Evolutionary conservation across 306 rosid species (phyloP).

Genomic region (Amphicarpaea edgeworthii): DNA sequence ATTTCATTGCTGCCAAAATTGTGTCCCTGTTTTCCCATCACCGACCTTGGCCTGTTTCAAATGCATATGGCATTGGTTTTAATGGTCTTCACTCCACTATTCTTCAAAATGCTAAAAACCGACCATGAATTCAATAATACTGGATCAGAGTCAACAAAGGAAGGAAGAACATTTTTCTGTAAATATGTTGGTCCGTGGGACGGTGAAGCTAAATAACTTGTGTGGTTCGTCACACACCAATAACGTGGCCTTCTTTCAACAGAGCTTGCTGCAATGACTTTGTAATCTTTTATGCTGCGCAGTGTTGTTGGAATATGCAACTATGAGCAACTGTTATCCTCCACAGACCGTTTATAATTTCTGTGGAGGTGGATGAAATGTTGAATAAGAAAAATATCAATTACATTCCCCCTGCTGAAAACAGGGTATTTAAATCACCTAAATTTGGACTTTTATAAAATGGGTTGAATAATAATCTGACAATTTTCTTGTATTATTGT

Average conservation of each 20-base stretch:
- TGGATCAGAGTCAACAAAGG: conserved; percentile 2
- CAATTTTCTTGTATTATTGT: background rate
- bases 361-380: background rate
- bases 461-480: background rate
- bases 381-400: background rate
- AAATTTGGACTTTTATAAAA: background rate
- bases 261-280: background rate
- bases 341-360: background rate
- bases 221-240: conserved; percentile 7
- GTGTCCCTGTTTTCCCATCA: background rate
- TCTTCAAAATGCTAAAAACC: background rate
- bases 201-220: background rate
- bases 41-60: background rate
- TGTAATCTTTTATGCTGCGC: background rate
- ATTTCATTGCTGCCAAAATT: background rate
- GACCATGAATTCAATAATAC: background rate
- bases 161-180: background rate
- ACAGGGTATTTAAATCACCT: background rate
- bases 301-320: background rate
- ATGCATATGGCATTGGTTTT: background rate
- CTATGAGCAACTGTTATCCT: background rate
- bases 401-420: background rate
- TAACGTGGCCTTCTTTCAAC: conserved; percentile 42
- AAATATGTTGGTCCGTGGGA: background rate
- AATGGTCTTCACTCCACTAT: background rate